Percentiles rank a stretch among this genome's conserved stretches.
phyloP scores from a whole-genome alignment of 306 rosid species.

The Trifolium repens region DNA sequence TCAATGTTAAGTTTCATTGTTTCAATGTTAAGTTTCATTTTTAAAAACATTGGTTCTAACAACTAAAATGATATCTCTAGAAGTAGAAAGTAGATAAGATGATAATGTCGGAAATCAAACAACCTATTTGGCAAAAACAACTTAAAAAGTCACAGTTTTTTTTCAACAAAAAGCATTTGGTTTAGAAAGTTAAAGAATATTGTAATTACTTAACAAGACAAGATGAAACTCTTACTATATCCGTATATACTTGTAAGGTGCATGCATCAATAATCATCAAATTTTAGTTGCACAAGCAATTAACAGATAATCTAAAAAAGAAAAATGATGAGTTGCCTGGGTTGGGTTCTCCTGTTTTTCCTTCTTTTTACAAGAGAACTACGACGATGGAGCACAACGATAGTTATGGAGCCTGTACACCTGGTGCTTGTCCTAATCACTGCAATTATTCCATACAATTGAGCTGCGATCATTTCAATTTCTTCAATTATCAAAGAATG shows the following conservation, averaged over 20 bases:
- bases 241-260: not conserved
- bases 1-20: no score
- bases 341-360: slow-evolving; percentile 22
- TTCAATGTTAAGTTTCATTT: not conserved
- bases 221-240: not conserved
- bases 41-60: not conserved
- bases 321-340: not conserved
- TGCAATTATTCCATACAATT: slow-evolving; percentile 24
- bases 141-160: not conserved
- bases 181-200: not conserved
- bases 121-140: not conserved
- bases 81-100: not conserved
- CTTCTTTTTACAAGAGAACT: slow-evolving; percentile 38
- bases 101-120: not conserved
- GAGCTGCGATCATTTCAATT: slow-evolving; percentile 23
- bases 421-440: slow-evolving; percentile 19
- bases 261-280: slow-evolving; percentile 9
- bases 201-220: not conserved
- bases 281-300: not conserved
- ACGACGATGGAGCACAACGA: slow-evolving; percentile 37
- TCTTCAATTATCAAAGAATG: slow-evolving; percentile 26
- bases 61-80: not conserved
- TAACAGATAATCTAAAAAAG: not conserved
- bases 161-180: not conserved
- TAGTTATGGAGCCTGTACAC: slow-evolving; percentile 33